A percentile compares a stretch with the other conserved stretches of the same genome.
phyloP scores from a whole-genome alignment of 345 rosid genomes.

The Erucastrum elatum region DNA sequence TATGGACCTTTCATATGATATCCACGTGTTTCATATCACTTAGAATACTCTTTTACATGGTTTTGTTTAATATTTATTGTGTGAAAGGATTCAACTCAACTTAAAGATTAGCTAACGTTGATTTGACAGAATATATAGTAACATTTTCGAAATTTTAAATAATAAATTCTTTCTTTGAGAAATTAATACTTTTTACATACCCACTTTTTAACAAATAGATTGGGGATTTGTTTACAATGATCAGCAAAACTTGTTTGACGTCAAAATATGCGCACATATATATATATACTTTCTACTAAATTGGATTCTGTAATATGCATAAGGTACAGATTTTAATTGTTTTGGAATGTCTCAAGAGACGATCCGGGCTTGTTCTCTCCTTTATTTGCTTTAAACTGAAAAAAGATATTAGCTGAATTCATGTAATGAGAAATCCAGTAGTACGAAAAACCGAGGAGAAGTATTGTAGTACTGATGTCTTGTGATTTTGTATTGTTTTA shows the following conservation, averaged over 20 bases:
- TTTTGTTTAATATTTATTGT: not conserved
- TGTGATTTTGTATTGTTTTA: too few species aligned
- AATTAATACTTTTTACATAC: too few species aligned
- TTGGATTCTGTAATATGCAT: too few species aligned
- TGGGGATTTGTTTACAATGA: not conserved
- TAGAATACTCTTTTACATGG: not conserved
- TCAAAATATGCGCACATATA: too few species aligned
- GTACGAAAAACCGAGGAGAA: not conserved
- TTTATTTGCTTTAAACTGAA: not conserved
- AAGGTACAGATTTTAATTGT: too few species aligned
- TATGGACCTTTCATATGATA: not conserved
- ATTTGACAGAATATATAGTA: not conserved
- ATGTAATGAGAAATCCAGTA: not conserved
- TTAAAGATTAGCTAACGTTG: not conserved
- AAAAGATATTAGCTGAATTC: not conserved
- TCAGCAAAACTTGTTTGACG: too few species aligned
- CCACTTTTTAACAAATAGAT: not conserved
- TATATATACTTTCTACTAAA: too few species aligned
- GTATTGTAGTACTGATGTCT: too few species aligned
- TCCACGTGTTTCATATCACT: not conserved
- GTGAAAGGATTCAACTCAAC: not conserved
- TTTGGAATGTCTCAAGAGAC: not conserved
- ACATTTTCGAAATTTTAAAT: not conserved
- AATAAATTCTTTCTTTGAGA: not conserved
- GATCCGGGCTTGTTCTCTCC: not conserved